These are phyloP conservation scores for Pichia sp. DNA, from an alignment of 1,139 yeast species.

Conservation along the genomic window DNA sequence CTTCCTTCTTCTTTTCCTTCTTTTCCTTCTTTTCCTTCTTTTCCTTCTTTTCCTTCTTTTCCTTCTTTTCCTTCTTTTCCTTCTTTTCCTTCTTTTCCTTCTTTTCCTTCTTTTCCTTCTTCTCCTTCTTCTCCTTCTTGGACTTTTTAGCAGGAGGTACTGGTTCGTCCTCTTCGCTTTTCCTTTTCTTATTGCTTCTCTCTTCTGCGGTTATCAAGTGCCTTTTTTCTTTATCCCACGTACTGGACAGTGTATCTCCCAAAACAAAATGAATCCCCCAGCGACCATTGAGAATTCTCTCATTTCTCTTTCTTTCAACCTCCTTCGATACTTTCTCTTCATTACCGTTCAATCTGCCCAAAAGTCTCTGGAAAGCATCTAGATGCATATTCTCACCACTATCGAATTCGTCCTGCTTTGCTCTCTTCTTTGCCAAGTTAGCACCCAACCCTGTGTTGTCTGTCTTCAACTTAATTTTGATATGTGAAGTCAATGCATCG, in stretches of 20 bases:
- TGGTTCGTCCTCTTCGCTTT: conserved; percentile 21
- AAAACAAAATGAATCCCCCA: conserved; percentile 85
- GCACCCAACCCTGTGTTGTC: conserved; percentile 87
- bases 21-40: conserved; percentile 35
- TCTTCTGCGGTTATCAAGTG: conserved; percentile 29
- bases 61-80: conserved; percentile 28
- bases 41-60: conserved; percentile 32
- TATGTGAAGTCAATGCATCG: conserved; percentile 68
- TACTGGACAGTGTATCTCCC: conserved; percentile 78
- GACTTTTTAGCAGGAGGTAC: conserved; percentile 21
- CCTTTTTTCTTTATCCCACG: conserved; percentile 71
- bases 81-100: conserved; percentile 31
- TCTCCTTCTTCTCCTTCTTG: conserved; percentile 34
- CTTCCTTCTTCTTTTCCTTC: conserved; percentile 31
- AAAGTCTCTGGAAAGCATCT: conserved; percentile 85
- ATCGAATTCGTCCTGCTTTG: conserved; percentile 55
- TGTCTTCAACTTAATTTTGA: conserved; percentile 74
- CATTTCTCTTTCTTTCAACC: conserved; percentile 61
- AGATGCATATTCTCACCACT: conserved; percentile 86
- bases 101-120: conserved; percentile 32
- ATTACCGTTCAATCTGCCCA: conserved; percentile 81
- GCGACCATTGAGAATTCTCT: conserved; percentile 66
- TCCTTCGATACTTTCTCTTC: conserved; percentile 57
- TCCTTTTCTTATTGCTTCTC: conserved; percentile 20
- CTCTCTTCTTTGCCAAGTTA: conserved; percentile 50